Evolutionary conservation across 1,284 basidiomycete species (phyloP), one percentile per base, ranked within the genome.

Genomic region (Fistulinella cinereoalba): DNA sequence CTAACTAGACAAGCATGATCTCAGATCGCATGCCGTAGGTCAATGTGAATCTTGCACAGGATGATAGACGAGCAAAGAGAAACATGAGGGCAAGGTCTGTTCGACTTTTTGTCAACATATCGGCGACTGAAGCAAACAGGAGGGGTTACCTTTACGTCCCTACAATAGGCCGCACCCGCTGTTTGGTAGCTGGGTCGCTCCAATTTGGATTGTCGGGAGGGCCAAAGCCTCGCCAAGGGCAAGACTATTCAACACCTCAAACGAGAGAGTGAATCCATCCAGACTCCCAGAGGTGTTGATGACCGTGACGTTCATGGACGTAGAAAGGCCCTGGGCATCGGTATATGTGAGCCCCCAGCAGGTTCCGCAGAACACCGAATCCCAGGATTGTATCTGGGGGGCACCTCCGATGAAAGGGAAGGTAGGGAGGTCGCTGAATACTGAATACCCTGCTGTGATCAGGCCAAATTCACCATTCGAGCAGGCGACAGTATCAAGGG

Each of bases 391-490:
- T 47, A 81, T 56, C 15, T 62, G 68, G 13, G 58, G 53, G 4
- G 71, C 67, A 3, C 70, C 76, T 21, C 75, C 79, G 56, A 81
- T 73, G 60, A 66, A 58, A 7, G 79, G 77, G 64, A 74, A 81
- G 44, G 53, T 63, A 24, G 77, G 75, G 25, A 82, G 61, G 25
- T 66, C 61, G n/a, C 60, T 62, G 51, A 79, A 74, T 27, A 69
- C 77, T 12, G 59, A 62, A 55, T 62, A 79, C 15, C 70, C 69
- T 16, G 60, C 58, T 22, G 69, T 71, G 37, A 71, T 33, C 19
- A 81, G 66, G 34, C 64, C 65, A 31, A 57, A 22, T 37, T 55
- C 44, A 7, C 76, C 77, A 47, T 73, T 71, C 2, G 77, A 79
- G 61, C 79, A 81, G 16, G 73, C 68, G 47, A 77, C 72, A 21